Percentiles rank a stretch among this genome's conserved stretches.
Conservation (phyloP, 1,139 yeast species). For the Trichomonascaceae sp. region DNA sequence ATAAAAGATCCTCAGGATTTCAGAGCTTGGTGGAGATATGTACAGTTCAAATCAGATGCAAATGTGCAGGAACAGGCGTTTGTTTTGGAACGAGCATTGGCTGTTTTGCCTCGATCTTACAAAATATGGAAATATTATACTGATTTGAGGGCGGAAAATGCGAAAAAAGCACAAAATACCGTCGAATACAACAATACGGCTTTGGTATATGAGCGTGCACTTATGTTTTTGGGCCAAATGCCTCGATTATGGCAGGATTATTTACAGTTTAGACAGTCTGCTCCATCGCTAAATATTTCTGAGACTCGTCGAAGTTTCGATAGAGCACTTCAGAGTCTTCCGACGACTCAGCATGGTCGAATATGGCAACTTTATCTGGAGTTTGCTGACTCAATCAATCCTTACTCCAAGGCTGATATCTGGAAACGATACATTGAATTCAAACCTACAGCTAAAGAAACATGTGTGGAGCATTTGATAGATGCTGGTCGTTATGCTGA, state of each 20-base stretch:
- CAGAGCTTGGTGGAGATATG: constrained; percentile 51
- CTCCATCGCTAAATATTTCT: constrained; percentile 36
- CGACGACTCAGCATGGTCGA: constrained; percentile 46
- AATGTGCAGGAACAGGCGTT: constrained; percentile 36
- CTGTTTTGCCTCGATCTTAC: constrained; percentile 42
- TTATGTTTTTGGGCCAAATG: constrained; percentile 41
- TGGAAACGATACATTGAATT: constrained; percentile 44
- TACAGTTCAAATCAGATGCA: constrained; percentile 35
- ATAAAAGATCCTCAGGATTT: constrained; percentile 41
- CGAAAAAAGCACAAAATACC: constrained; percentile 22
- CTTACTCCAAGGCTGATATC: constrained; percentile 42
- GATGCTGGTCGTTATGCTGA: constrained; percentile 24
- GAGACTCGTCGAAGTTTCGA: constrained; percentile 47
- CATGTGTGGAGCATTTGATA: constrained; percentile 25
- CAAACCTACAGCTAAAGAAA: constrained; percentile 34
- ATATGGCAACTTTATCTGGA: constrained; percentile 57
- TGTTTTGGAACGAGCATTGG: constrained; percentile 51
- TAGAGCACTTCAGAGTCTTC: constrained; percentile 45
- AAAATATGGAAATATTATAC: constrained; percentile 55
- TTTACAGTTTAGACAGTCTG: constrained; percentile 35
- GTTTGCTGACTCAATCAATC: constrained; percentile 42
- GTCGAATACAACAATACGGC: constrained; percentile 36
- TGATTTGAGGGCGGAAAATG: constrained; percentile 35
- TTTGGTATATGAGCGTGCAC: constrained; percentile 43
- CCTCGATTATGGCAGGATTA: constrained; percentile 55